Evolutionary conservation across 179 eudicot species (phyloP).

Genomic region (Spergularia azorica): DNA sequence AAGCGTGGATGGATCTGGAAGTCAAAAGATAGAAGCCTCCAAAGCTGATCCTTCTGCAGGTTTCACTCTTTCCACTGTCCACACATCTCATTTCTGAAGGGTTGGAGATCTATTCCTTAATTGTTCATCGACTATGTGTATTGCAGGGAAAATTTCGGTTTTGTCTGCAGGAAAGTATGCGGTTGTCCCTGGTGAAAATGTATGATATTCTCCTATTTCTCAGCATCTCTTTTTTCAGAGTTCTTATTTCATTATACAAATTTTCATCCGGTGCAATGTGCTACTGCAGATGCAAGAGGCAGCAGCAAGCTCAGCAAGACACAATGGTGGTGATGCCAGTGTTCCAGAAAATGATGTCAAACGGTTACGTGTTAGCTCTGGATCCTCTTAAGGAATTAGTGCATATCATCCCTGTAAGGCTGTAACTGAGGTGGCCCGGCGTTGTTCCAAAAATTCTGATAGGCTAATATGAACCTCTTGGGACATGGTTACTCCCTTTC

Average conservation of each 20-base stretch:
- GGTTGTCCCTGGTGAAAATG: slow-evolving; percentile 49
- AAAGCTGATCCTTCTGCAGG: slow-evolving; percentile 46
- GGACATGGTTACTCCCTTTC: slow-evolving; percentile 16
- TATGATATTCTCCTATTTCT: slow-evolving; percentile 17
- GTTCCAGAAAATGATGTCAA: slow-evolving; percentile 68
- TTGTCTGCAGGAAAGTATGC: slow-evolving; percentile 43
- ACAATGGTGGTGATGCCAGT: slow-evolving; percentile 53
- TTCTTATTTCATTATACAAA: neutral
- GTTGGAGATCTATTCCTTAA: neutral
- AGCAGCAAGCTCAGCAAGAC: slow-evolving; percentile 23
- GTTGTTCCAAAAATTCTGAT: neutral
- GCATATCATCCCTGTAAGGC: neutral
- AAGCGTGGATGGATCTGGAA: slow-evolving; percentile 83
- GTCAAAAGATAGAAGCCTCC: slow-evolving; percentile 54
- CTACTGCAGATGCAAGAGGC: slow-evolving; percentile 37
- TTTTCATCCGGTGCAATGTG: neutral
- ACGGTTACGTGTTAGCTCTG: slow-evolving; percentile 39
- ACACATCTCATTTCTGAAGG: neutral
- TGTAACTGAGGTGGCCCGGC: neutral
- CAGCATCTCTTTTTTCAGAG: no score
- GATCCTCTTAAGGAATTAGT: slow-evolving; percentile 1
- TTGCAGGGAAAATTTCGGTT: slow-evolving; percentile 37
- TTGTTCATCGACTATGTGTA: slow-evolving; percentile 2
- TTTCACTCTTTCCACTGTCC: slow-evolving; percentile 9
- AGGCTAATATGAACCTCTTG: neutral